Evolutionary conservation across 805 yeast species (phyloP), one percentile per base, ranked within the genome.

Genomic region (Nakazawaea wyomingensis): DNA sequence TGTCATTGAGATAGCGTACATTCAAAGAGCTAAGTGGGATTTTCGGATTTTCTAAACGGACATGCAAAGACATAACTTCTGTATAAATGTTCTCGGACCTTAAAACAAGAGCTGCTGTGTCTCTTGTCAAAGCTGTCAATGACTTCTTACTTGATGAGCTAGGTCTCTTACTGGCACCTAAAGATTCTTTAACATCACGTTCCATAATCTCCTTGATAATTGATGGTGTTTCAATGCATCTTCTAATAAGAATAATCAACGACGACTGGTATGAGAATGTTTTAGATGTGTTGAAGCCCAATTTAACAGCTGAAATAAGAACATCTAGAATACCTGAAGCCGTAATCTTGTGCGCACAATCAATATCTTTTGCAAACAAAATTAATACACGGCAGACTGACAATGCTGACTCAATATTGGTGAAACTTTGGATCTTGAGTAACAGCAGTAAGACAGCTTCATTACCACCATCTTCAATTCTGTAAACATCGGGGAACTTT

Each of bases 141-240:
- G 76, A 80, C n/a, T 72, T 60, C 38, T 58, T 50, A 16, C 28
- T 29, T 14, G 43, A 19, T 2, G 33, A 33, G 13, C 34, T 9
- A 10, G 14, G 49, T 41, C 50, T 55, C 46, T 43, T 57, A 36
- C 56, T 61, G 1, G 63, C 54, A 1, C 58, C 57, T 37, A 80
- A 69, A 24, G 69, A 61, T 20, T 62, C 65, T 3, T 69, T 57
- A 9, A 85, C 56, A 44, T 82, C 88, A 18, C 70, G 64, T 0
- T 62, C 52, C 53, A 86, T 74, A 30, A 74, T 61, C 8, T 64
- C 63, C 22, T 67, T 64, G 4, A 87, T 62, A 10, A 75, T 62
- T 0, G 68, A 71, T 0, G 64, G 57, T 3, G 78, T 73, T 58
- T 89, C 97, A 56, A 82, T 78, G 45, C 89, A 80, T 34, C 84